Evolutionary conservation across 495 filamentous ascomycete genomes (phyloP).

Genomic region (Jackrogersella multiformis): DNA sequence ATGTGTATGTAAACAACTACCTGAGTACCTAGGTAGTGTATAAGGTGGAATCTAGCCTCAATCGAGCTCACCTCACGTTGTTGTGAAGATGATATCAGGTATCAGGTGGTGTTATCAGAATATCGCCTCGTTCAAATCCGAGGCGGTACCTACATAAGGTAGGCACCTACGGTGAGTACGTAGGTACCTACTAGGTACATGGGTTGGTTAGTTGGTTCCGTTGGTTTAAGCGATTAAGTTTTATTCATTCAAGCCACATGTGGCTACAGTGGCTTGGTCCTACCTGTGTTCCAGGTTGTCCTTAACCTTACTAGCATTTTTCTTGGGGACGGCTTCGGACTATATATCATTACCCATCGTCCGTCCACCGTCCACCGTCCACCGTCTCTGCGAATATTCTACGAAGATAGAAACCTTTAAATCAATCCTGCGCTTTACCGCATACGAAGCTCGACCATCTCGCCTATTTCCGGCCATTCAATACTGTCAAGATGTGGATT

Average conservation of each 20-base stretch:
- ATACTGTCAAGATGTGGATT: constrained; percentile 81
- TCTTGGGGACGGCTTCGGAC: constrained; percentile 28
- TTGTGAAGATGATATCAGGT: constrained; percentile 17
- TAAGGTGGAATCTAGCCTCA: not conserved
- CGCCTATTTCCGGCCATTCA: not conserved
- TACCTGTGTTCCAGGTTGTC: constrained; percentile 36
- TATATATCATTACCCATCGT: no score
- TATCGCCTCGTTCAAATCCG: not conserved
- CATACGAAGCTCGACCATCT: constrained; percentile 36
- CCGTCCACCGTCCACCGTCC: constrained; percentile 21
- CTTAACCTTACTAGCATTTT: constrained; percentile 35
- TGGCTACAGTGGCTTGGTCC: constrained; percentile 22
- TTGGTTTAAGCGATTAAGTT: not conserved
- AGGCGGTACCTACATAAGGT: no score
- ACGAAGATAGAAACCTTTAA: constrained; percentile 9
- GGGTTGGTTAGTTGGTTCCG: not conserved
- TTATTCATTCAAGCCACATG: constrained; percentile 25
- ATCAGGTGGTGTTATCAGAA: constrained; percentile 7
- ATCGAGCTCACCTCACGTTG: constrained; percentile 20
- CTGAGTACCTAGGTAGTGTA: not conserved
- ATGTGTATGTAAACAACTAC: not conserved
- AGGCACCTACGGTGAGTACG: constrained; percentile 1
- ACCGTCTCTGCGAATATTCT: constrained; percentile 22
- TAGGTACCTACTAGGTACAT: constrained; percentile 6
- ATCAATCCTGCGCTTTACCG: constrained; percentile 6